These are phyloP conservation scores for Clausena lansium DNA, from an alignment of 345 rosid species.

Conservation along the genomic window DNA sequence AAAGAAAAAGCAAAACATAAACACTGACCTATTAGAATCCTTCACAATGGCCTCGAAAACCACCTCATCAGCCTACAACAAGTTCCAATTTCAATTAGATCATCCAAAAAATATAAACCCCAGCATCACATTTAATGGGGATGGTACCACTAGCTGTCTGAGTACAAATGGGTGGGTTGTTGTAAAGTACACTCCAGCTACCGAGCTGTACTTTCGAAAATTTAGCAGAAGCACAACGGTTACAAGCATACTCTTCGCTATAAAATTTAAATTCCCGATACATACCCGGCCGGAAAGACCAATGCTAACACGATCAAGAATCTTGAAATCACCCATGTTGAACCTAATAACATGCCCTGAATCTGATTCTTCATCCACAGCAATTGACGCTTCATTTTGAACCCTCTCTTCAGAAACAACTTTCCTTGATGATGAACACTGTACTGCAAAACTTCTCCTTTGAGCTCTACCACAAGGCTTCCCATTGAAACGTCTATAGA, in stretches of 20 bases:
- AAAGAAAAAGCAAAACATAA: background rate
- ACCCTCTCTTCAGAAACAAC: slow-evolving; percentile 33
- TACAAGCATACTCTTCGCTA: background rate
- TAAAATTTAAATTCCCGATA: background rate
- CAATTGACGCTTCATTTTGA: slow-evolving; percentile 14
- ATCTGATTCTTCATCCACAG: slow-evolving; percentile 38
- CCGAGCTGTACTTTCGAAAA: background rate
- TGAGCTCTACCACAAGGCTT: slow-evolving; percentile 6
- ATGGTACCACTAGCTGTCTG: too few relatives aligned
- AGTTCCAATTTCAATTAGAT: slow-evolving; percentile 5
- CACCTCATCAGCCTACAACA: slow-evolving; percentile 72
- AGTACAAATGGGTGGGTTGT: too few relatives aligned
- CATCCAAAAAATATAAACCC: background rate
- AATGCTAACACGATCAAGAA: slow-evolving; percentile 72
- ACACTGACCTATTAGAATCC: slow-evolving; percentile 60
- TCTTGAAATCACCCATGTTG: slow-evolving; percentile 70
- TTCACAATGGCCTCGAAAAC: slow-evolving; percentile 81
- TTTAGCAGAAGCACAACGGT: background rate
- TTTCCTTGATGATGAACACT: slow-evolving; percentile 43
- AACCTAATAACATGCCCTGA: slow-evolving; percentile 65
- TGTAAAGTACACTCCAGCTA: background rate
- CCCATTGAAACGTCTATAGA: slow-evolving; percentile 14
- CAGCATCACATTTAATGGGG: background rate
- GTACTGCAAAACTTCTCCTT: slow-evolving; percentile 21
- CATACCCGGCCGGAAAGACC: slow-evolving; percentile 92